Evolutionary conservation across 805 yeast genomes (phyloP), one percentile per base, ranked within the genome.

Genomic region (Saturnispora besseyi): DNA sequence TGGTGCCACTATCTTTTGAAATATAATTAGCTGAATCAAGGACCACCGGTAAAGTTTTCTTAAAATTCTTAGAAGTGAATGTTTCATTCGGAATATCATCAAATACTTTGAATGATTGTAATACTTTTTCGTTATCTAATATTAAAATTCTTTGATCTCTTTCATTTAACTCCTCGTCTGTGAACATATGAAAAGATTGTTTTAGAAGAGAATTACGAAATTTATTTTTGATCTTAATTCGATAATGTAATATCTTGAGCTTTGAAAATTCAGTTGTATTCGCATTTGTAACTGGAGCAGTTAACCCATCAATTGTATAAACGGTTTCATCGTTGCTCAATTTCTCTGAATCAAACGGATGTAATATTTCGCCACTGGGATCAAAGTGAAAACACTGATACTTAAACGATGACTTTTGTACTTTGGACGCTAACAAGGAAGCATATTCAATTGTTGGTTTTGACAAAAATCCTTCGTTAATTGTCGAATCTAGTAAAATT

Each of bases 11-110:
- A 29, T 66, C 66, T 22, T 68, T 60, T 37, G 78, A 74, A 1
- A 75, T 70, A 57, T 64, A 78, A 11, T 71, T 72, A 2, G 76
- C 78, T 18, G 73, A 65, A 51, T 78, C 81, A 9, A 73, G 38
- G 2, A 74, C 44, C 11, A 58, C 54, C 1, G 78, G 76, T 13
- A 67, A 37, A 0, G 66, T 58, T 13, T 53, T 53, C 2, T 46
- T n/a, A 10, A 36, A 18, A 7, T 44, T 41, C 10, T 41, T 22
- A 2, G 43, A 18, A 4, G 18, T 24, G n/a, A 52, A 22, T 7
- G 18, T n/a, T 18, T 43, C 50, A 12, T 32, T 26, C 12, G 50
- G n/a, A 13, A 49, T 40, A 26, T 42, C 51, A n/a, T 44, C 32
- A n/a, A 48, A 26, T 10, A 41, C 50, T 12, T 42, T 41, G 22